Percentiles rank a stretch among this genome's conserved stretches.
Conservation (phyloP, 805 yeast genomes). For the Yarrowia sp. region DNA sequence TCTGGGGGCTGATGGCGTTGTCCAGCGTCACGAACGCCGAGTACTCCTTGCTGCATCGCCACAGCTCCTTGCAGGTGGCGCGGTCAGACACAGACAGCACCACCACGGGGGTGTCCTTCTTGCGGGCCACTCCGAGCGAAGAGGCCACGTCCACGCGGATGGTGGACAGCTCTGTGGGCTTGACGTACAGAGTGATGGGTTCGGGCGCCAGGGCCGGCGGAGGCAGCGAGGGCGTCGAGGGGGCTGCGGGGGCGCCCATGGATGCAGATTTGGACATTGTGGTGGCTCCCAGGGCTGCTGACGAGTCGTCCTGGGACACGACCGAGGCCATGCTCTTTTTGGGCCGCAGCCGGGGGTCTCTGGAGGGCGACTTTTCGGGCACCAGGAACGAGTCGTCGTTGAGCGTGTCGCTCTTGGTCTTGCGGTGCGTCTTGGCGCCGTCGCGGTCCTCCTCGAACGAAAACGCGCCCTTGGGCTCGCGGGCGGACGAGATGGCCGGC, state of each 20-base stretch:
- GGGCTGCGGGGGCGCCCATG: not conserved
- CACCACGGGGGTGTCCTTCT: conserved; percentile 64
- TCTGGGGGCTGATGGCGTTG: conserved; percentile 58
- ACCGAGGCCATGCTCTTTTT: conserved; percentile 26
- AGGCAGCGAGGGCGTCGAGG: conserved; percentile 1
- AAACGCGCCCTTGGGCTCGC: conserved; percentile 11
- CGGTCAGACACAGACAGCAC: conserved; percentile 70
- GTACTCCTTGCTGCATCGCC: conserved; percentile 72
- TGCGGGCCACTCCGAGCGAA: conserved; percentile 51
- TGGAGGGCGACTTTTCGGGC: conserved; percentile 14
- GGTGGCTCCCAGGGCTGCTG: not conserved
- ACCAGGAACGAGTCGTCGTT: conserved; percentile 27
- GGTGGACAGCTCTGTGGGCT: conserved; percentile 46
- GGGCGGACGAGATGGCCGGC: conserved; percentile 21
- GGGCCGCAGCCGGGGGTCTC: conserved; percentile 1
- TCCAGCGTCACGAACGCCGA: conserved; percentile 69
- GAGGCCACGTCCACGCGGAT: conserved; percentile 46
- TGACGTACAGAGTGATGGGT: conserved; percentile 41
- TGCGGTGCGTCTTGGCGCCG: conserved; percentile 13
- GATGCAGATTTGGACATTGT: conserved; percentile 25
- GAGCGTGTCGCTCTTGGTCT: conserved; percentile 35
- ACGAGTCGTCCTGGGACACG: not conserved
- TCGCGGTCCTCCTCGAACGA: conserved; percentile 7
- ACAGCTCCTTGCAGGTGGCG: conserved; percentile 68
- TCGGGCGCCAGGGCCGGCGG: conserved; percentile 22